phyloP scores from a whole-genome alignment of 2,329 filamentous ascomycete species.

The Ceratocystis cubensis region DNA sequence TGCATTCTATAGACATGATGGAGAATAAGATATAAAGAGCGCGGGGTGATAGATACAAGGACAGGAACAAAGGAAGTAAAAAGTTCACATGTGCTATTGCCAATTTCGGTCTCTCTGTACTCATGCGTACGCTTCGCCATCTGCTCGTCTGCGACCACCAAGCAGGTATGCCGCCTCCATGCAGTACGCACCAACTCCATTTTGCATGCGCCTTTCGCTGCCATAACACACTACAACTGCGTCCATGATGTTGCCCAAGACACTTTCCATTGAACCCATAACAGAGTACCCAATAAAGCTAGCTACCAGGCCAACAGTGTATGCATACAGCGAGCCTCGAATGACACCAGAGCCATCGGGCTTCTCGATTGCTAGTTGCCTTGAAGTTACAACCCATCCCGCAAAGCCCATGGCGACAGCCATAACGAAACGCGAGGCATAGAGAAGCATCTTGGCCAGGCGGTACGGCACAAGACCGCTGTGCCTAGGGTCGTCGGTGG shows the following conservation, averaged over 20 bases:
- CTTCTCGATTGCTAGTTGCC: constrained; percentile 53
- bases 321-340: constrained; percentile 81
- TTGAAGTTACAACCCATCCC: constrained; percentile 90
- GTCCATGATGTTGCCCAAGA: constrained; percentile 76
- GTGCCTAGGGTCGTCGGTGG: constrained; percentile 28
- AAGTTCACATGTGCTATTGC: not conserved
- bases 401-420: constrained; percentile 80
- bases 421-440: constrained; percentile 85
- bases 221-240: constrained; percentile 88
- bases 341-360: constrained; percentile 40
- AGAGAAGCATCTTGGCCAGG: constrained; percentile 79
- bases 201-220: constrained; percentile 63
- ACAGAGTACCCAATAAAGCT: constrained; percentile 93
- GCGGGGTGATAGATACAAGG: not conserved
- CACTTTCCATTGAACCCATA: constrained; percentile 78
- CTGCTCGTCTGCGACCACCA: constrained; percentile 36
- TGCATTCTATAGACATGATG: constrained; percentile 9
- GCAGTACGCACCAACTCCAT: constrained; percentile 65
- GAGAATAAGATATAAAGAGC: too few relatives aligned
- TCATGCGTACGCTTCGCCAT: constrained; percentile 16
- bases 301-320: constrained; percentile 82
- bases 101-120: not conserved
- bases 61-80: not conserved
- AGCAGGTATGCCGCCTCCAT: constrained; percentile 84
- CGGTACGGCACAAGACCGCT: constrained; percentile 67